Percentiles rank a stretch among this genome's conserved stretches.
Conservation (phyloP, 345 rosid species). For the Dipteronia sinensis region DNA sequence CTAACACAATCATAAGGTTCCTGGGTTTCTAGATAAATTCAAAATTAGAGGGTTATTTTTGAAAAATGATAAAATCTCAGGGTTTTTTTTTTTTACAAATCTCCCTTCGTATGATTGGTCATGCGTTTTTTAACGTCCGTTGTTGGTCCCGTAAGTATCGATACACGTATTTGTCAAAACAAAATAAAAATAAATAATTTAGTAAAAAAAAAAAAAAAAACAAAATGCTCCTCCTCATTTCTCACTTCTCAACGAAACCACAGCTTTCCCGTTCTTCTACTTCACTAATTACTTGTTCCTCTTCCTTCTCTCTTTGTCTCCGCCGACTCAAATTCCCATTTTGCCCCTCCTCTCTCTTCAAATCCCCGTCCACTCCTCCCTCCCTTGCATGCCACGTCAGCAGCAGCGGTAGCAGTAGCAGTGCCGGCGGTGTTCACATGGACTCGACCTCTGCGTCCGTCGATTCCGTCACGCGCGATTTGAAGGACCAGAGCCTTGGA, state of each 20-base stretch:
- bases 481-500: conserved; percentile 63
- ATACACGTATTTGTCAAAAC: no score
- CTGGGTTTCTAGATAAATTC: no score
- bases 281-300: conserved; percentile 21
- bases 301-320: conserved; percentile 8
- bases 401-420: conserved; percentile 24
- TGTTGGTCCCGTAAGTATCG: no score
- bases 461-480: conserved; percentile 69
- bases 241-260: conserved; percentile 28
- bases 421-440: conserved; percentile 44
- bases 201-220: neutral
- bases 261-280: conserved; percentile 1
- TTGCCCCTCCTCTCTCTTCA: conserved; percentile 33
- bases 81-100: no score
- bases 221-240: conserved; percentile 3
- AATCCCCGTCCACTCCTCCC: conserved; percentile 25
- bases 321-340: conserved; percentile 23
- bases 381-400: conserved; percentile 42
- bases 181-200: neutral
- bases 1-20: no score
- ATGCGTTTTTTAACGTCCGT: no score
- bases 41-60: no score
- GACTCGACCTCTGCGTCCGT: conserved; percentile 49
- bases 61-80: no score
- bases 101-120: no score